Evolutionary conservation across 1,284 basidiomycete species (phyloP).

Genomic region (Sporisorium scitamineum): DNA sequence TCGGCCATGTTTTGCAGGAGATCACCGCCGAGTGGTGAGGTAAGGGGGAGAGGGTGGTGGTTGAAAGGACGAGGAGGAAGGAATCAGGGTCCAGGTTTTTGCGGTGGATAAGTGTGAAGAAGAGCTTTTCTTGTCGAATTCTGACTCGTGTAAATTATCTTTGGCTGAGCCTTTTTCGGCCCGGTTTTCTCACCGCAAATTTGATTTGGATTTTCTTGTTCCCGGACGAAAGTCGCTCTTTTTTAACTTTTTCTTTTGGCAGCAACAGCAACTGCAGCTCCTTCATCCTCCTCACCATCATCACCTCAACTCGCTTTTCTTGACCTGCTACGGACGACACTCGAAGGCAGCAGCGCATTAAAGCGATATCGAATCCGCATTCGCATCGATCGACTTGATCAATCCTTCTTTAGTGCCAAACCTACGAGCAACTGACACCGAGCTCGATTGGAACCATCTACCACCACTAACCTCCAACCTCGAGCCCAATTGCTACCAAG

Average conservation of each 20-base stretch:
- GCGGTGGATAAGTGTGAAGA: background rate
- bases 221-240: slow-evolving; percentile 12
- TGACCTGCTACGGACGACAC: background rate
- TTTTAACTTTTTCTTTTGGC: background rate
- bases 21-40: too few species aligned
- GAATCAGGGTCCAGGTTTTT: background rate
- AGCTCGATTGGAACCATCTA: background rate
- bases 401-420: too few species aligned
- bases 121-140: background rate
- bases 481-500: background rate
- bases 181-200: background rate
- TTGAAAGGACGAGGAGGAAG: background rate
- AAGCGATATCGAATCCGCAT: too few species aligned
- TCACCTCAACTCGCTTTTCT: background rate
- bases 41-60: background rate
- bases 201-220: slow-evolving; percentile 1
- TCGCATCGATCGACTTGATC: too few species aligned
- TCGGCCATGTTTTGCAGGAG: slow-evolving; percentile 22
- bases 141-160: background rate
- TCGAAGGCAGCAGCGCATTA: background rate
- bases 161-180: background rate
- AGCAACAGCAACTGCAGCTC: background rate
- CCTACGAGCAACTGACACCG: background rate
- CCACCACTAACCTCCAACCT: background rate
- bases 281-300: background rate